These are phyloP conservation scores for Sanghuangporus baumii DNA, from an alignment of 1,284 basidiomycete genomes.

Conservation along the genomic window DNA sequence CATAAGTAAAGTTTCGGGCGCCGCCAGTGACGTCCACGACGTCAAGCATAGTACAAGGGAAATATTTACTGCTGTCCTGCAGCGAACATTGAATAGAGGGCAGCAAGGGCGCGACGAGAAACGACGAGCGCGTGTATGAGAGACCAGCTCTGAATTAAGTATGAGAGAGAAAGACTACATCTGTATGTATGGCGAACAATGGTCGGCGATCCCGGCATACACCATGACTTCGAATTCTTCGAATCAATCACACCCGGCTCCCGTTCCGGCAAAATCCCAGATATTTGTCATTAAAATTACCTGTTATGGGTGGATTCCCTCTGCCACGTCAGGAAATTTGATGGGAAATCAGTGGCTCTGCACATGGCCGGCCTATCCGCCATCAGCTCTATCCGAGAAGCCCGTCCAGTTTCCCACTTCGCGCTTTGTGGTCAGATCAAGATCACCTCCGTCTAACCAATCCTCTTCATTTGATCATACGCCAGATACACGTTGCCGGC, in stretches of 20 bases:
- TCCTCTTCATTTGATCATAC: background rate
- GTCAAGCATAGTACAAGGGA: background rate
- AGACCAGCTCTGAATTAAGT: conserved; percentile 4
- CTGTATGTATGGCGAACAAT: background rate
- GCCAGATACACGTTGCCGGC: background rate
- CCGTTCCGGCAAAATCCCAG: background rate
- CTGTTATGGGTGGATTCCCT: background rate
- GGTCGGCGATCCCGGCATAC: background rate
- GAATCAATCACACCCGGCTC: background rate
- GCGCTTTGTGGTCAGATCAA: background rate
- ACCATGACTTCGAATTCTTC: background rate
- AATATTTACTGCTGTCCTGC: conserved; percentile 10
- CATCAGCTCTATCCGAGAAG: conserved; percentile 1
- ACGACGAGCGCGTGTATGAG: background rate
- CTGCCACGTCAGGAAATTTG: background rate
- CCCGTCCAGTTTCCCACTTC: background rate
- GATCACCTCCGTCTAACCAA: background rate
- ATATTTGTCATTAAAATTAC: background rate
- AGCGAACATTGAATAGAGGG: background rate
- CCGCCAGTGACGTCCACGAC: background rate
- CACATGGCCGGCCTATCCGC: background rate
- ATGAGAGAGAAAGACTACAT: background rate
- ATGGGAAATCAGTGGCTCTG: background rate
- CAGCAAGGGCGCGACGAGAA: background rate
- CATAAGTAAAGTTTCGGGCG: background rate